Evolutionary conservation across 768 basidiomycete genomes (phyloP).

Genomic region (Suillus sp.): DNA sequence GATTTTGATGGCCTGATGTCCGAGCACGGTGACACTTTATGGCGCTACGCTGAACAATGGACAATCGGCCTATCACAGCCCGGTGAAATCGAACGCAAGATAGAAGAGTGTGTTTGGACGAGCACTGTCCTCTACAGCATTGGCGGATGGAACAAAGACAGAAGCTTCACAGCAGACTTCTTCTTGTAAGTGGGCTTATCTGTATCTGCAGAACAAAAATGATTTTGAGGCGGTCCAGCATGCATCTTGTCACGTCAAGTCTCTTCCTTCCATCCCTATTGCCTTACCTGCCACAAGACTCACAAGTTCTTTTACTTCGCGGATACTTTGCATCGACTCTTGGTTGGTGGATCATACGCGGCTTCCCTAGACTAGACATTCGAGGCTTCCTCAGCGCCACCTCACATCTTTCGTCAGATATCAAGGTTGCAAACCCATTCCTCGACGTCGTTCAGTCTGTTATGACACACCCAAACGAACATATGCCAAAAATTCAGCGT

Average conservation of each 20-base stretch:
- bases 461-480: constrained; percentile 38
- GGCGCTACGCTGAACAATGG: constrained; percentile 42
- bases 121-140: constrained; percentile 56
- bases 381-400: constrained; percentile 30
- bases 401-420: constrained; percentile 9
- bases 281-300: constrained; percentile 16
- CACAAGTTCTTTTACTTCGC: constrained; percentile 32
- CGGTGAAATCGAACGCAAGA: constrained; percentile 50
- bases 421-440: constrained; percentile 39
- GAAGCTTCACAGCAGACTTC: constrained; percentile 47
- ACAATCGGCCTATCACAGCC: constrained; percentile 37
- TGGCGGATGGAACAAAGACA: constrained; percentile 55
- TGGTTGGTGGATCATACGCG: constrained; percentile 32
- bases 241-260: constrained; percentile 34
- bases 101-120: constrained; percentile 65
- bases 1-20: constrained; percentile 17
- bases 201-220: neutral
- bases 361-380: constrained; percentile 35
- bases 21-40: constrained; percentile 9
- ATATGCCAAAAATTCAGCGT: constrained; percentile 36
- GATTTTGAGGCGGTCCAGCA: constrained; percentile 14
- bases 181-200: constrained; percentile 43
- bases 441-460: constrained; percentile 40
- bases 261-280: constrained; percentile 33
- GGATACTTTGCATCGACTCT: constrained; percentile 29